Conservation (phyloP, 257 asterid genomes). For the Datura wrightii region DNA sequence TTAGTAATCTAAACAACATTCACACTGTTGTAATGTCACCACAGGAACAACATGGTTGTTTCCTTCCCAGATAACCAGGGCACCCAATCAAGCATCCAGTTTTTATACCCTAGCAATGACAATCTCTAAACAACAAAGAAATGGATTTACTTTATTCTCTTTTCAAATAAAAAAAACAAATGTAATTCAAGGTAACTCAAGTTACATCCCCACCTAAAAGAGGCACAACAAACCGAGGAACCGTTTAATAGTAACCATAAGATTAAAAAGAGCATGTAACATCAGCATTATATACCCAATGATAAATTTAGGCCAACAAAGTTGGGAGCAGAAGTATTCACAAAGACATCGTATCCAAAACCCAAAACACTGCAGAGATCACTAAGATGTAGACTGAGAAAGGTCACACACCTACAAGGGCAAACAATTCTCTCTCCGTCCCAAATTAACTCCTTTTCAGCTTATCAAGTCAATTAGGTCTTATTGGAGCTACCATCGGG, state of each 20-base stretch:
- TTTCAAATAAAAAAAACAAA: not conserved
- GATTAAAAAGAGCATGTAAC: not conserved
- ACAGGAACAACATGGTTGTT: not conserved
- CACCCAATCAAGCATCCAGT: not conserved
- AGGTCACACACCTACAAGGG: not conserved
- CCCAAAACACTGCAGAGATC: not conserved
- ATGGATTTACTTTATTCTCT: not conserved
- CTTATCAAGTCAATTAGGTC: not conserved
- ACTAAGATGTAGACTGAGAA: not conserved
- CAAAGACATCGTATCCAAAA: not conserved
- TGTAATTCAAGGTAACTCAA: not conserved
- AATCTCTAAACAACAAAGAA: not conserved
- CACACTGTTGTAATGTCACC: not conserved
- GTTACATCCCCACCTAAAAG: not conserved
- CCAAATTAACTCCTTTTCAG: not conserved
- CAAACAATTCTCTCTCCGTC: not conserved
- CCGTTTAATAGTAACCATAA: not conserved
- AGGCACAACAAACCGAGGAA: not conserved
- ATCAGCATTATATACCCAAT: not conserved
- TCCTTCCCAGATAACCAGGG: not conserved
- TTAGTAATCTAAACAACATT: constrained; percentile 15
- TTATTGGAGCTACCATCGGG: not conserved
- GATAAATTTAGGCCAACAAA: not conserved
- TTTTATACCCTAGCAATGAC: not conserved
- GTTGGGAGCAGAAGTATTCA: not conserved